Percentiles rank a stretch among this genome's conserved stretches.
phyloP scores from a whole-genome alignment of 345 rosid species.

The Clarkia xantiana region DNA sequence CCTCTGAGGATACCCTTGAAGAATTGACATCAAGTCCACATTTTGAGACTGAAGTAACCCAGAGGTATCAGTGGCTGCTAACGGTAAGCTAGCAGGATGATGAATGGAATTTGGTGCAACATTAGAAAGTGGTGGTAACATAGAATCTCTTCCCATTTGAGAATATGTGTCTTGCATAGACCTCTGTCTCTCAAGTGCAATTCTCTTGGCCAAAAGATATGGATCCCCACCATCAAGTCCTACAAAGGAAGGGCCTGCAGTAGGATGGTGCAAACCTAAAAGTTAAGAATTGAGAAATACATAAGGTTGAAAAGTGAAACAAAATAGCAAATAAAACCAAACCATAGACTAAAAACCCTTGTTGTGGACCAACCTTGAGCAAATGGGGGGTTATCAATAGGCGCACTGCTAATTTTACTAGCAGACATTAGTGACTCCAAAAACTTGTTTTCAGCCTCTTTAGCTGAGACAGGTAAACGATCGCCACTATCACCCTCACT shows the following conservation, averaged over 20 bases:
- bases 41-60: constrained; percentile 47
- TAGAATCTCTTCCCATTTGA: constrained; percentile 66
- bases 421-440: constrained; percentile 87
- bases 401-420: constrained; percentile 22
- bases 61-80: constrained; percentile 20
- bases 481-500: constrained; percentile 51
- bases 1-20: constrained; percentile 56
- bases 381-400: constrained; percentile 13
- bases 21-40: constrained; percentile 58
- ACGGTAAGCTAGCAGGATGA: constrained; percentile 20
- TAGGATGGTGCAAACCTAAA: constrained; percentile 53
- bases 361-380: constrained; percentile 38
- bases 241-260: constrained; percentile 26
- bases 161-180: constrained; percentile 37
- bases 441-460: constrained; percentile 83
- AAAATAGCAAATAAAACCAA: background rate
- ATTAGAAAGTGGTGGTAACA: constrained; percentile 47
- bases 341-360: background rate
- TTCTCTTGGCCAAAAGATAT: constrained; percentile 56
- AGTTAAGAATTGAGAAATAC: constrained; percentile 10
- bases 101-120: constrained; percentile 25
- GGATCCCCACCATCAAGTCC: constrained; percentile 41
- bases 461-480: constrained; percentile 35
- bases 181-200: constrained; percentile 68
- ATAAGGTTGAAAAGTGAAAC: background rate